Conservation (phyloP, 2,329 filamentous ascomycete species). For the Ceratocystis huliohia region DNA sequence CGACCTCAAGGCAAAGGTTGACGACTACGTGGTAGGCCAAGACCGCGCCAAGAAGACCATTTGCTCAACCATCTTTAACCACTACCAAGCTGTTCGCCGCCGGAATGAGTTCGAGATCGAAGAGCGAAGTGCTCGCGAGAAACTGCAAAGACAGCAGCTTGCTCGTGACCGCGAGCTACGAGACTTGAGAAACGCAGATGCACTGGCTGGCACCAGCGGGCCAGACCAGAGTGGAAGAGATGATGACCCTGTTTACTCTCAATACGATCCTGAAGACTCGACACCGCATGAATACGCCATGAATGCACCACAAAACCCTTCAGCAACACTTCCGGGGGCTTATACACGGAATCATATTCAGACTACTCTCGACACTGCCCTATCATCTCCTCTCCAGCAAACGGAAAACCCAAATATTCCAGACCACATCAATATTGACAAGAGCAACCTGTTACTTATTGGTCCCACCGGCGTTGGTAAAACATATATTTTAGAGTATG, state of each 20-base stretch:
- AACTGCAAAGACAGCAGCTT: constrained; percentile 56
- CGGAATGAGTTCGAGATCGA: constrained; percentile 64
- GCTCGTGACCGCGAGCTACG: constrained; percentile 50
- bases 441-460: constrained; percentile 83
- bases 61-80: constrained; percentile 88
- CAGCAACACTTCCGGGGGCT: not conserved
- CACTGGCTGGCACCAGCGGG: constrained; percentile 21
- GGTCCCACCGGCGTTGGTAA: constrained; percentile 94
- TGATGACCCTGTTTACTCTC: constrained; percentile 12
- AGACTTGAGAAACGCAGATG: constrained; percentile 17
- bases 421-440: constrained; percentile 64
- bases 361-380: constrained; percentile 15
- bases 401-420: constrained; percentile 35
- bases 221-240: constrained; percentile 8
- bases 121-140: constrained; percentile 45
- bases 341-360: not conserved
- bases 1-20: constrained; percentile 75
- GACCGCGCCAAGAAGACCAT: constrained; percentile 89
- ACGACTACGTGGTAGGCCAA: constrained; percentile 93
- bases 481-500: constrained; percentile 73
- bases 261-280: constrained; percentile 23
- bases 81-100: constrained; percentile 78
- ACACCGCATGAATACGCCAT: constrained; percentile 23
- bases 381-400: constrained; percentile 35
- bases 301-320: not conserved